Evolutionary conservation across 441 rosid genomes (phyloP).

Genomic region (Adansonia grandidieri): DNA sequence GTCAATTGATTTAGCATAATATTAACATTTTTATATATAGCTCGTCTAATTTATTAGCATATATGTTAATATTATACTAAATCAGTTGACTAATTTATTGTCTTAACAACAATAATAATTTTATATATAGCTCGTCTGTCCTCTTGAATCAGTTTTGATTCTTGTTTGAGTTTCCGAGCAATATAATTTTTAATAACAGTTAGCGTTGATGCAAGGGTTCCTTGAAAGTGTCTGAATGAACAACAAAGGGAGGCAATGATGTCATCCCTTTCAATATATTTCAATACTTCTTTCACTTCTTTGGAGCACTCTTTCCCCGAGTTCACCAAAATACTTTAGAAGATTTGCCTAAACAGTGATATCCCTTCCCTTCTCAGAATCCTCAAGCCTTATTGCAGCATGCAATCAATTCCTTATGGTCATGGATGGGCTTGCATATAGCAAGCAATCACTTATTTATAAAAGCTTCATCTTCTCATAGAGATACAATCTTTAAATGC

Average conservation of each 20-base stretch:
- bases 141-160: slow-evolving; percentile 87
- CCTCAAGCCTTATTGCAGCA: slow-evolving; percentile 92
- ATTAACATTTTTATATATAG: too few species aligned
- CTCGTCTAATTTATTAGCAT: too few species aligned
- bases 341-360: slow-evolving; percentile 96
- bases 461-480: slow-evolving; percentile 96
- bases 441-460: slow-evolving; percentile 93
- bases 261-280: slow-evolving; percentile 88
- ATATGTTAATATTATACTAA: too few species aligned
- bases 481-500: slow-evolving; percentile 72
- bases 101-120: too few species aligned
- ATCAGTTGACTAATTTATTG: too few species aligned
- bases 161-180: slow-evolving; percentile 93
- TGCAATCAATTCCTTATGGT: slow-evolving; percentile 90
- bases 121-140: slow-evolving; percentile 87
- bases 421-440: slow-evolving; percentile 81
- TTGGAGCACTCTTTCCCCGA: slow-evolving; percentile 93
- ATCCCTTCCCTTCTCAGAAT: slow-evolving; percentile 88
- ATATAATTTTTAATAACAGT: slow-evolving; percentile 93
- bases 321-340: slow-evolving; percentile 94
- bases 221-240: slow-evolving; percentile 81
- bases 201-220: slow-evolving; percentile 87
- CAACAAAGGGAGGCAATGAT: slow-evolving; percentile 90
- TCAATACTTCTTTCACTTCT: slow-evolving; percentile 90
- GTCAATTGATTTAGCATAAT: not conserved